These are phyloP conservation scores for Sophora flavescens DNA, from an alignment of 306 rosid species.

Conservation along the genomic window DNA sequence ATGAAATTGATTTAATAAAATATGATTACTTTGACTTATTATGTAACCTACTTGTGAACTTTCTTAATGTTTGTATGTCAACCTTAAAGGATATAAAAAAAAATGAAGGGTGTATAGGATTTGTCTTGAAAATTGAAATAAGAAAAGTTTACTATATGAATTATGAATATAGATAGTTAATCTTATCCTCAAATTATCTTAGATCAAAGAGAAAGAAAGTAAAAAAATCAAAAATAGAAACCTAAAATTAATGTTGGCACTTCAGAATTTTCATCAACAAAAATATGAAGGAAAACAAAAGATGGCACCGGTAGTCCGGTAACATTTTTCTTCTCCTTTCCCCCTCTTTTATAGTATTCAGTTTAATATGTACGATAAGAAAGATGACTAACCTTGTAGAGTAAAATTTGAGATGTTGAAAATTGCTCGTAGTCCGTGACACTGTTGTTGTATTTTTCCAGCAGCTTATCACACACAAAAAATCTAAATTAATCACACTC, in stretches of 20 bases:
- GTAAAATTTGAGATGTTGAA: not conserved
- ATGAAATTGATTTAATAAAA: no score
- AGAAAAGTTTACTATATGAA: no score
- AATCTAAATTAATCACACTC: not conserved
- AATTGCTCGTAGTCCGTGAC: accelerated
- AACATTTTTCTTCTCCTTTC: no score
- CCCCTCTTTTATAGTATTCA: not conserved
- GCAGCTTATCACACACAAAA: not conserved
- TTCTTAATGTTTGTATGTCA: no score
- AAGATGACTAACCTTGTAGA: constrained; percentile 42
- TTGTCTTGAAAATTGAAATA: no score
- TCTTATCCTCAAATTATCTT: not conserved
- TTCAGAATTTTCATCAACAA: not conserved
- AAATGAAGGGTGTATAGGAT: no score
- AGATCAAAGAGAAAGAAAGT: no score
- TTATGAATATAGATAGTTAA: no score
- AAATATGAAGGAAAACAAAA: not conserved
- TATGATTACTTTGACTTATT: no score
- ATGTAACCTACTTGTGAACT: no score
- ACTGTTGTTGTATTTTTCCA: not conserved
- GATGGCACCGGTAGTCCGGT: not conserved
- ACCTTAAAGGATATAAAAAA: no score
- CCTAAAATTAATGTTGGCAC: not conserved
- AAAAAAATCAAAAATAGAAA: no score
- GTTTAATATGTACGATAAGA: not conserved